Conservation (phyloP, 2,329 filamentous ascomycete species). For the Graphiopsis chlorocephala region DNA sequence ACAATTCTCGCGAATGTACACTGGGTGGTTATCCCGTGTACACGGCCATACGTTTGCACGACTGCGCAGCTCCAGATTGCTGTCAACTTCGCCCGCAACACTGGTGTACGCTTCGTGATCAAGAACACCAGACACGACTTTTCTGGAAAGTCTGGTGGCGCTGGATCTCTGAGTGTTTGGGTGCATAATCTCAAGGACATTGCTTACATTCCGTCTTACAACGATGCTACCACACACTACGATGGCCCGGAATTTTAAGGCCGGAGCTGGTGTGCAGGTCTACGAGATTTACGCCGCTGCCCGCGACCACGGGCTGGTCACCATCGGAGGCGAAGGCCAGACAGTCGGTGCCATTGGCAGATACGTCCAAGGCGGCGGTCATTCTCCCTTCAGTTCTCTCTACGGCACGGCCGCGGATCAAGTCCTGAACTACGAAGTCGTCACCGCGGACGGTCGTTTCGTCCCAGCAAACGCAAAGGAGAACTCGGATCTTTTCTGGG, state of each 20-base stretch:
- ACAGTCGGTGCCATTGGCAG: conserved; percentile 27
- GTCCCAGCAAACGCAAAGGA: conserved; percentile 13
- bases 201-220: conserved; percentile 16
- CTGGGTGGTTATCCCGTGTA: conserved; percentile 22
- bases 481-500: conserved; percentile 30
- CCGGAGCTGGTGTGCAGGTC: conserved; percentile 21
- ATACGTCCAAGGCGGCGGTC: conserved; percentile 27
- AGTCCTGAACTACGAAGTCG: conserved; percentile 18
- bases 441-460: conserved; percentile 6
- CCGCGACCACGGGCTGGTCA: background rate
- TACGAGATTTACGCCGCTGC: conserved; percentile 18
- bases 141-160: conserved; percentile 19
- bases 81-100: conserved; percentile 23
- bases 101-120: conserved; percentile 22
- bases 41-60: conserved; percentile 19
- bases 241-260: conserved; percentile 21
- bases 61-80: conserved; percentile 20
- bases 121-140: conserved; percentile 30
- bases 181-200: conserved; percentile 23
- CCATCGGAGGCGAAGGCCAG: conserved; percentile 20
- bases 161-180: conserved; percentile 25
- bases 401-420: conserved; percentile 24
- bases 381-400: conserved; percentile 18
- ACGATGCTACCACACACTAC: conserved; percentile 13
- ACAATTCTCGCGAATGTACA: conserved; percentile 14